Evolutionary conservation across 2,329 filamentous ascomycete species (phyloP).

Genomic region (Alternaria sp.): DNA sequence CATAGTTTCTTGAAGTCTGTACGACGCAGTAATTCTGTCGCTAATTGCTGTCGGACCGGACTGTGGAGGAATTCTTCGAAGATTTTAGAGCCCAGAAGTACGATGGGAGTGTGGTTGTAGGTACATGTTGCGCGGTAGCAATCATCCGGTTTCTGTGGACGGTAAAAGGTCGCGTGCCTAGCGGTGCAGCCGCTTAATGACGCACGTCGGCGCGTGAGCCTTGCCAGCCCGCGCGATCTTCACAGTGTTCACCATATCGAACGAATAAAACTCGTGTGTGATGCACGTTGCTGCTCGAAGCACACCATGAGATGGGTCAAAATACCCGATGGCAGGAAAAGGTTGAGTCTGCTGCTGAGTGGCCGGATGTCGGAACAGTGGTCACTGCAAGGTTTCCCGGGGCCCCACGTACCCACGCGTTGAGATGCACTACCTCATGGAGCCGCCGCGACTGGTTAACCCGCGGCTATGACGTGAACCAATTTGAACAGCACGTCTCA

Average conservation of each 20-base stretch:
- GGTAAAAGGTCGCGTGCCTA: conserved; percentile 14
- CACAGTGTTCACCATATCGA: not conserved
- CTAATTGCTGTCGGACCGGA: conserved; percentile 11
- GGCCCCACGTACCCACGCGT: conserved; percentile 10
- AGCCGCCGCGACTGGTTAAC: conserved; percentile 3
- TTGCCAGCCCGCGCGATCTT: conserved; percentile 6
- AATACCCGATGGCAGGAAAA: not conserved
- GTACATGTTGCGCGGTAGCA: conserved; percentile 1
- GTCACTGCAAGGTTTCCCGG: not conserved
- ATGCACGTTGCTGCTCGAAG: conserved; percentile 2
- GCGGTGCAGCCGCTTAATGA: conserved; percentile 4
- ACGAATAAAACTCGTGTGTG: not conserved
- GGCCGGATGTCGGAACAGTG: conserved; percentile 8
- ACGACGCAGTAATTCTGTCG: not conserved
- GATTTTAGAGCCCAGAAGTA: not conserved
- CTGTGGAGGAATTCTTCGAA: not conserved
- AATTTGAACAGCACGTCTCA: conserved; percentile 1
- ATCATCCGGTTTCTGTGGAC: conserved; percentile 3
- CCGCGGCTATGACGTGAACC: conserved; percentile 13
- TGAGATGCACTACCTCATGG: conserved; percentile 7
- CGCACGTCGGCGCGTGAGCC: conserved; percentile 5
- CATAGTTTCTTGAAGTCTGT: conserved; percentile 20
- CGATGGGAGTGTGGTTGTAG: not conserved
- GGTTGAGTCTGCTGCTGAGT: not conserved
- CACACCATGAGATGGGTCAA: not conserved